Conservation (phyloP, 805 yeast species). For the Ogataea glucozyma region DNA sequence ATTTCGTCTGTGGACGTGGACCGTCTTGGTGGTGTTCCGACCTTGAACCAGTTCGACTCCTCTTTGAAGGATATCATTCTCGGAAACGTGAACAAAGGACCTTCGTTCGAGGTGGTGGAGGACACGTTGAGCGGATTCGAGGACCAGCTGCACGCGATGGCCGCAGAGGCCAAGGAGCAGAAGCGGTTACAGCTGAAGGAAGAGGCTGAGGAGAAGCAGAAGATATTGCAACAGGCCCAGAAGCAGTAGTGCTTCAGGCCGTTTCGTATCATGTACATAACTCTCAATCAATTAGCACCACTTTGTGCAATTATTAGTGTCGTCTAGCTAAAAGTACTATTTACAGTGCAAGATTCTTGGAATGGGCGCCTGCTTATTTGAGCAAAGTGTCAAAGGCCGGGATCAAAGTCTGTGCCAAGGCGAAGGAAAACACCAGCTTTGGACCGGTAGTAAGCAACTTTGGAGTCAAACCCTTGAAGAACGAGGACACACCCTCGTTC, state of each 20-base stretch:
- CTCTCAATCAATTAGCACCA: neutral
- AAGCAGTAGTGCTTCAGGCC: too few relatives aligned
- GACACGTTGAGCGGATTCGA: constrained; percentile 33
- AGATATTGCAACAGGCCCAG: constrained; percentile 25
- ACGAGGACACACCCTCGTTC: constrained; percentile 86
- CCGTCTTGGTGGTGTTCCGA: constrained; percentile 26
- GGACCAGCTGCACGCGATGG: constrained; percentile 26
- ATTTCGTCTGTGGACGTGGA: constrained; percentile 23
- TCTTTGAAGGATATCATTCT: constrained; percentile 31
- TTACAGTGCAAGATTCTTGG: neutral
- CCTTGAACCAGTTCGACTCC: constrained; percentile 25
- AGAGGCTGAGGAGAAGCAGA: constrained; percentile 28
- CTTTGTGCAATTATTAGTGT: neutral
- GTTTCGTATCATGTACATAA: too few relatives aligned
- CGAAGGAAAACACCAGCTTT: constrained; percentile 95
- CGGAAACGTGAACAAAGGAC: constrained; percentile 35
- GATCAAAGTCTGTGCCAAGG: constrained; percentile 93
- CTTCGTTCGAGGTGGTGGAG: constrained; percentile 34
- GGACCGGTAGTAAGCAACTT: constrained; percentile 98
- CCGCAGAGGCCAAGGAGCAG: constrained; percentile 26
- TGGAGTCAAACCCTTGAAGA: constrained; percentile 96
- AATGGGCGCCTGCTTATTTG: constrained; percentile 33
- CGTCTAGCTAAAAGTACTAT: constrained; percentile 1
- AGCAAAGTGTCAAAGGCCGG: constrained; percentile 88
- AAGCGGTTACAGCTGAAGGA: constrained; percentile 24